Percentiles rank a stretch among this genome's conserved stretches.
Evolutionary conservation across 2,329 filamentous ascomycete genomes (phyloP).

Genomic region (Hymenoscyphus occultus): DNA sequence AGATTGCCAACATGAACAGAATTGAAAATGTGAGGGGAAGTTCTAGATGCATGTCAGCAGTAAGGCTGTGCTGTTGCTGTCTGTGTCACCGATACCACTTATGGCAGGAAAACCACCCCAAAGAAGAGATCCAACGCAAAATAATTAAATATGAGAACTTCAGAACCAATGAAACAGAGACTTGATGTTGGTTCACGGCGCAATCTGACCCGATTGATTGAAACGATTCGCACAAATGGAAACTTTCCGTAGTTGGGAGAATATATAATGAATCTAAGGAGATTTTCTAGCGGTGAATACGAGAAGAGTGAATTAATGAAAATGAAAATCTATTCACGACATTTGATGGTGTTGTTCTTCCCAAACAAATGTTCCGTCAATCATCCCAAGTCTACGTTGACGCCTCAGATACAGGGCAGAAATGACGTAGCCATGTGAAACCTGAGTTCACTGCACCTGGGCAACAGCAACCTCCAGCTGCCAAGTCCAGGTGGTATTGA

Average conservation of each 20-base stretch:
- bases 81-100: neutral
- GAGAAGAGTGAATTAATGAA: neutral
- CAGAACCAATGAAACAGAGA: neutral
- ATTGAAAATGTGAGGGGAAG: neutral
- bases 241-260: neutral
- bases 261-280: neutral
- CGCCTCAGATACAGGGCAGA: neutral
- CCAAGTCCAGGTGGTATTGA: neutral
- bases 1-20: neutral
- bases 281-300: neutral
- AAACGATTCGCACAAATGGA: neutral
- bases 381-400: too few species aligned
- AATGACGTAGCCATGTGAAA: neutral
- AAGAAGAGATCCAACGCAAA: neutral
- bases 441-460: neutral
- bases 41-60: neutral
- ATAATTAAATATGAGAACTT: neutral
- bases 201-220: neutral
- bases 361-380: too few species aligned
- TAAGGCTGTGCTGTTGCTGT: neutral
- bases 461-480: neutral
- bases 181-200: neutral
- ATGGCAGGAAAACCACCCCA: neutral
- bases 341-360: neutral
- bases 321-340: neutral